phyloP scores from a whole-genome alignment of 176 grass and related monocot genomes.

The Oryza glaberrima region DNA sequence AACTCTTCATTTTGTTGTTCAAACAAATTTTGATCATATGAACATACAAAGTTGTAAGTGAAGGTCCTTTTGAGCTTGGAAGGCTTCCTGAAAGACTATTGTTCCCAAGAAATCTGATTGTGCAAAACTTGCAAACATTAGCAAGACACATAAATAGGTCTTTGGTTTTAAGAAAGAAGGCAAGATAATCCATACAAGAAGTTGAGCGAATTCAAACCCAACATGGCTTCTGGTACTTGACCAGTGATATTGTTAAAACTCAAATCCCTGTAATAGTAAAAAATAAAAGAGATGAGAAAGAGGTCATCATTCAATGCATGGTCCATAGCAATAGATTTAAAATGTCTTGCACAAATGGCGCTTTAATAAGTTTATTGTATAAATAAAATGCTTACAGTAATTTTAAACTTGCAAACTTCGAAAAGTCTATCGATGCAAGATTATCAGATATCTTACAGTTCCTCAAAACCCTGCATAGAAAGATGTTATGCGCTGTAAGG shows the following conservation, averaged over 20 bases:
- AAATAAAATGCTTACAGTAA: constrained; percentile 52
- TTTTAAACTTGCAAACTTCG: constrained; percentile 38
- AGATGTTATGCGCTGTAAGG: constrained; percentile 4
- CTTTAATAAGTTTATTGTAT: background rate
- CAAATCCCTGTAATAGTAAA: constrained; percentile 64
- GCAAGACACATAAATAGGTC: background rate
- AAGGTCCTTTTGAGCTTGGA: constrained; percentile 52
- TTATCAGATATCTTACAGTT: constrained; percentile 84
- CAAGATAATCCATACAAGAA: constrained; percentile 55
- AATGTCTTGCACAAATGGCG: background rate
- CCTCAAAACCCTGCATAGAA: constrained; percentile 76
- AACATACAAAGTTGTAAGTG: constrained; percentile 63
- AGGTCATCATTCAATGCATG: constrained; percentile 20
- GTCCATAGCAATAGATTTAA: constrained; percentile 22
- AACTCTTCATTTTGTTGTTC: constrained; percentile 6
- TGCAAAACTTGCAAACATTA: background rate
- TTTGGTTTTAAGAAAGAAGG: background rate
- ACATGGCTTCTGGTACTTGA: constrained; percentile 58
- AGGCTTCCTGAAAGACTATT: constrained; percentile 83
- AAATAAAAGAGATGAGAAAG: background rate
- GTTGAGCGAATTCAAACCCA: constrained; percentile 45
- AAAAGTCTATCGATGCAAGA: constrained; percentile 64
- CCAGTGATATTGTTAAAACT: constrained; percentile 92
- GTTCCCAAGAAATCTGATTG: constrained; percentile 84
- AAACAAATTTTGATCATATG: background rate